phyloP scores from a whole-genome alignment of 2,329 filamentous ascomycete species.

The Aspergillus sclerotialis region DNA sequence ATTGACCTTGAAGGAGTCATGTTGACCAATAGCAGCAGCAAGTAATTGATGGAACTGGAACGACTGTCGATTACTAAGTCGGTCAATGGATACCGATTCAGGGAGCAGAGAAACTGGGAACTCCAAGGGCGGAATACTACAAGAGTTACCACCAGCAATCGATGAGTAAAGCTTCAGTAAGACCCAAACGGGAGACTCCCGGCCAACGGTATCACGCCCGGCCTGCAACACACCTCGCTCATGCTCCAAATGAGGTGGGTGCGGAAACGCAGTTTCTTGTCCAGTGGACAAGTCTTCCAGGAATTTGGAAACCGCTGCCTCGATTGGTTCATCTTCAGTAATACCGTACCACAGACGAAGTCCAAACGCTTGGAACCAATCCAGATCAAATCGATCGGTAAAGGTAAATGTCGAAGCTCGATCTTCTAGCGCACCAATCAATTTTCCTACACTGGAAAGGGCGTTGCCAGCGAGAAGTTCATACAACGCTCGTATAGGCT shows the following conservation, averaged over 20 bases:
- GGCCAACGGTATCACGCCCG: constrained; percentile 47
- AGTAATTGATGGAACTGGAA: constrained; percentile 79
- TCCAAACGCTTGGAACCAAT: constrained; percentile 92
- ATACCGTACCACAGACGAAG: constrained; percentile 85
- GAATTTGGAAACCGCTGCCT: constrained; percentile 66
- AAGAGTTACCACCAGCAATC: constrained; percentile 21
- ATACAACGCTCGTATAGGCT: constrained; percentile 78
- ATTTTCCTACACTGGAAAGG: constrained; percentile 70
- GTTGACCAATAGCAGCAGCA: constrained; percentile 36
- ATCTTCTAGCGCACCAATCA: constrained; percentile 68
- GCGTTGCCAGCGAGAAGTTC: constrained; percentile 83
- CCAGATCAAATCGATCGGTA: constrained; percentile 72
- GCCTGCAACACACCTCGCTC: constrained; percentile 54
- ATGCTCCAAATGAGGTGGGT: constrained; percentile 63
- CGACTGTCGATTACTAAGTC: constrained; percentile 66
- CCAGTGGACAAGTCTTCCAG: constrained; percentile 64
- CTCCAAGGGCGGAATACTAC: constrained; percentile 28
- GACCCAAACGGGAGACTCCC: constrained; percentile 77
- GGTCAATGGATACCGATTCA: constrained; percentile 67
- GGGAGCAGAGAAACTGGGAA: constrained; percentile 68
- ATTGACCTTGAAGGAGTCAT: constrained; percentile 46
- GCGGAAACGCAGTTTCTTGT: constrained; percentile 61
- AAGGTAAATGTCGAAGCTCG: constrained; percentile 73
- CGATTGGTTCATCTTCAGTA: constrained; percentile 59
- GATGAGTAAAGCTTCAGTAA: constrained; percentile 72